A percentile compares a stretch with the other conserved stretches of the same genome.
Conservation (phyloP, 2,329 filamentous ascomycete genomes). For the Phyllosticta ampelicida region DNA sequence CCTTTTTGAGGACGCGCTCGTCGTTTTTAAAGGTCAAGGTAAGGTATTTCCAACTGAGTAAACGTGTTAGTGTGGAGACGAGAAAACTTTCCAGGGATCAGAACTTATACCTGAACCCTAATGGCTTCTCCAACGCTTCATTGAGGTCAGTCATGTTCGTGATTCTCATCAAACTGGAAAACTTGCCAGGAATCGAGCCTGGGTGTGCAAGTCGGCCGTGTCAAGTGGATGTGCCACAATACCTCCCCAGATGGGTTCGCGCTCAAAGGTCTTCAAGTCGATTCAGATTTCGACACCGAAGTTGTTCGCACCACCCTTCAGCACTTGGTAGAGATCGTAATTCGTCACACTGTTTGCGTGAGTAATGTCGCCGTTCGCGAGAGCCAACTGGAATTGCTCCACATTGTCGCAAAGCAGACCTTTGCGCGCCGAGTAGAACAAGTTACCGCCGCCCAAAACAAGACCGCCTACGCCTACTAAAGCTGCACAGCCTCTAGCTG, state of each 20-base stretch:
- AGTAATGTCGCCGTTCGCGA: conserved; percentile 1
- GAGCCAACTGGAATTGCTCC: not conserved
- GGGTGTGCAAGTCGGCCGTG: conserved; percentile 14
- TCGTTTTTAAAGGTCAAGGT: conserved; percentile 24
- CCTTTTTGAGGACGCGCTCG: conserved; percentile 25
- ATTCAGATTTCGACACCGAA: conserved; percentile 29
- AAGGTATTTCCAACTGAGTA: conserved; percentile 13
- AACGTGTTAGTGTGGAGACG: not conserved
- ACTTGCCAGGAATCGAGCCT: conserved; percentile 17
- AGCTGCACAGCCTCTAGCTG: conserved; percentile 17
- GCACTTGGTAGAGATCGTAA: conserved; percentile 25
- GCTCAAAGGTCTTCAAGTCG: conserved; percentile 13
- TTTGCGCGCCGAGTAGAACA: not conserved
- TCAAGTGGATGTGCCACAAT: conserved; percentile 19
- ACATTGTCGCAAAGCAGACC: conserved; percentile 4
- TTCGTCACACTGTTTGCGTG: conserved; percentile 3
- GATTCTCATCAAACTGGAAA: conserved; percentile 16
- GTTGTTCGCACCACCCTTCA: conserved; percentile 29
- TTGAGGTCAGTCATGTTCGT: conserved; percentile 19
- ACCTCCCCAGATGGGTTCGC: conserved; percentile 25
- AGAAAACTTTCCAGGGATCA: not conserved
- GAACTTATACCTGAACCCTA: not conserved
- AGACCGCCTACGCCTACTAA: conserved; percentile 18
- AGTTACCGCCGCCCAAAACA: conserved; percentile 14
- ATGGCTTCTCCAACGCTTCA: conserved; percentile 11